Base-by-base conservation (phyloP, 331 rosid species). In the Rhamnella rubrinervis region DNA sequence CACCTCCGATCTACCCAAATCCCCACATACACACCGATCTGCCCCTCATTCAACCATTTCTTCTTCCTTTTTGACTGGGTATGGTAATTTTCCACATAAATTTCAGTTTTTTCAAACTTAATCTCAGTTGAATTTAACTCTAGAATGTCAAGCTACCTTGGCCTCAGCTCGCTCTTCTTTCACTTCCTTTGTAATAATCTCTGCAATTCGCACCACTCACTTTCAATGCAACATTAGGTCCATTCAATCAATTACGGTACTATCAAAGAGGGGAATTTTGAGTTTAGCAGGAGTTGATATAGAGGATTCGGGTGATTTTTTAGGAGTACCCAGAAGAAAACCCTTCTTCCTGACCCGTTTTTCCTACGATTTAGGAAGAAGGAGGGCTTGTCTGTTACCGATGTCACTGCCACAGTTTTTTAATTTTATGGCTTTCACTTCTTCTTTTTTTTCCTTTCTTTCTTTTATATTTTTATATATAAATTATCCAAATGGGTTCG, bases 141-240 rank as follows among this genome's bases (percentile, higher is more conserved):
- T n/a, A n/a, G n/a, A n/a, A n/a, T n/a, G n/a, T n/a, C n/a, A 93
- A 81, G 89, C 95, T 20, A 93, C 96, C 51, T 52, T 85, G 8
- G 80, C 85, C 53, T 73, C 81, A 1, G 74, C 91, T 70, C 76
- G 78, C 52, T 72, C 79, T 40, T 77, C 76, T 55, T 51, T 71
- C 75, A 26, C 72, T 9, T 56, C 71, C 60, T 68, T 85, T n/a
- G 55, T 75, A 11, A 21, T 75, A 11, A 21, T 55, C 56, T 77
- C 76, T 73, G 61, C 76, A 3, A 65, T 75, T 35, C 57, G 67
- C n/a, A 64, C 69, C 9, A 49, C 81, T 59, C 44, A 8, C 35
- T 35, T 72, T 53, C 75, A 23, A 40, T 17, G 50, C 19, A 58
- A 77, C 55, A 59, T 62, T 4, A 67, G 82, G 53, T 87, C 93